Conservation (phyloP, 495 filamentous ascomycete genomes). For the Xylaria acuta region DNA sequence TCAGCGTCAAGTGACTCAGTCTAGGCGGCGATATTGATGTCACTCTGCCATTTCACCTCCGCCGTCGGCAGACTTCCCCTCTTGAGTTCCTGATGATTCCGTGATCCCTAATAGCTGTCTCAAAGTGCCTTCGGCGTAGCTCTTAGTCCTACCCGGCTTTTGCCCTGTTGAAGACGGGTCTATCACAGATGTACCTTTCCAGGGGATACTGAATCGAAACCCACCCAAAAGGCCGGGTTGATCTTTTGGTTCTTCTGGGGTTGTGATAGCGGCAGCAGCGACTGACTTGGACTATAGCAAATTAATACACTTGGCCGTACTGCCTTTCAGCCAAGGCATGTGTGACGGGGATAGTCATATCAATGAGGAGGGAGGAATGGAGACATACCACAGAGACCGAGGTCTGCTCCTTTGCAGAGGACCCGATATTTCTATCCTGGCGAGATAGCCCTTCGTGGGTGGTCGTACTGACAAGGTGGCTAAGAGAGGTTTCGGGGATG, state of each 20-base stretch:
- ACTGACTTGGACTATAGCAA: slow-evolving; percentile 22
- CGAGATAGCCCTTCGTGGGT: background rate
- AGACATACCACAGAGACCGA: slow-evolving; percentile 22
- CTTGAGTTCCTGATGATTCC: background rate
- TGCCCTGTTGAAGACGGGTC: background rate
- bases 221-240: slow-evolving; percentile 12
- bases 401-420: slow-evolving; percentile 17
- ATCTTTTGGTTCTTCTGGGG: slow-evolving; percentile 10
- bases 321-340: background rate
- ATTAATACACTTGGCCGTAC: background rate
- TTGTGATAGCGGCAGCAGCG: slow-evolving; percentile 10
- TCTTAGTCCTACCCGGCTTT: slow-evolving; percentile 15
- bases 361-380: background rate
- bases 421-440: background rate
- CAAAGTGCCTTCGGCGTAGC: slow-evolving; percentile 27
- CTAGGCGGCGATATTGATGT: background rate
- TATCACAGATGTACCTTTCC: slow-evolving; percentile 14
- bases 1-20: background rate
- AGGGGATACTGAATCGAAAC: slow-evolving; percentile 24
- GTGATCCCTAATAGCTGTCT: slow-evolving; percentile 18
- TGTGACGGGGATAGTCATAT: background rate
- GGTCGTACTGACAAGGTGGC: slow-evolving; percentile 40
- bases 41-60: background rate
- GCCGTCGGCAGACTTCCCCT: background rate
- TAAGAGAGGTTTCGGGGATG: slow-evolving; percentile 53